A percentile compares a stretch with the other conserved stretches of the same genome.
Conservation (phyloP, 176 grass and related monocot species). For the Lolium perenne region DNA sequence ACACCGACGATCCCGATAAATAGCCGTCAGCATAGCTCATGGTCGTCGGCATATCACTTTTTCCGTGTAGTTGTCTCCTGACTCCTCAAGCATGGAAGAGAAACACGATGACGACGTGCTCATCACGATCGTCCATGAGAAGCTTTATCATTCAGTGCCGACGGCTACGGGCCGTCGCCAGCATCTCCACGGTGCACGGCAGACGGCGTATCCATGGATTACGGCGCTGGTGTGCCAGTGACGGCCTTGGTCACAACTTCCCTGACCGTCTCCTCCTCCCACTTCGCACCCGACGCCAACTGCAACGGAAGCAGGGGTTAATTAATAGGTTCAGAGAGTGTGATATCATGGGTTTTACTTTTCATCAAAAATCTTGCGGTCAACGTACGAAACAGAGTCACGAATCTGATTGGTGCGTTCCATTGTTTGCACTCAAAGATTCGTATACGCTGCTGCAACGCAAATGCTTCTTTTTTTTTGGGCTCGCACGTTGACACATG, state of each 20-base stretch:
- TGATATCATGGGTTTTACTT: background rate
- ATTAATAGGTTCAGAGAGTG: background rate
- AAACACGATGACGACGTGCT: background rate
- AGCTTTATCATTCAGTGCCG: background rate
- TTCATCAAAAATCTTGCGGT: background rate
- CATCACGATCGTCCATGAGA: no score
- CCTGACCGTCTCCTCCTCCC: background rate
- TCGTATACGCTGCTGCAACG: no score
- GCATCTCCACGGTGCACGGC: background rate
- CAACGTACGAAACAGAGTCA: background rate
- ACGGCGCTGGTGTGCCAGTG: no score
- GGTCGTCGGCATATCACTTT: no score
- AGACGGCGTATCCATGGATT: no score
- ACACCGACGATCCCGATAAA: no score
- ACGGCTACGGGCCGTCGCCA: background rate
- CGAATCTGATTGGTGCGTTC: no score
- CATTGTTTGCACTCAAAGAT: no score
- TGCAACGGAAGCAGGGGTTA: background rate
- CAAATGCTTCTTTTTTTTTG: no score
- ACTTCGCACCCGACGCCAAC: background rate
- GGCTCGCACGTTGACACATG: no score
- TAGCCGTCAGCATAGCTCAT: no score
- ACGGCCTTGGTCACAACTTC: constrained; percentile 13
- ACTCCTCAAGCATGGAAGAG: background rate
- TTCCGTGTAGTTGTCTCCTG: background rate